phyloP scores from a whole-genome alignment of 1,284 basidiomycete genomes.

The Ceratobasidium sp. region DNA sequence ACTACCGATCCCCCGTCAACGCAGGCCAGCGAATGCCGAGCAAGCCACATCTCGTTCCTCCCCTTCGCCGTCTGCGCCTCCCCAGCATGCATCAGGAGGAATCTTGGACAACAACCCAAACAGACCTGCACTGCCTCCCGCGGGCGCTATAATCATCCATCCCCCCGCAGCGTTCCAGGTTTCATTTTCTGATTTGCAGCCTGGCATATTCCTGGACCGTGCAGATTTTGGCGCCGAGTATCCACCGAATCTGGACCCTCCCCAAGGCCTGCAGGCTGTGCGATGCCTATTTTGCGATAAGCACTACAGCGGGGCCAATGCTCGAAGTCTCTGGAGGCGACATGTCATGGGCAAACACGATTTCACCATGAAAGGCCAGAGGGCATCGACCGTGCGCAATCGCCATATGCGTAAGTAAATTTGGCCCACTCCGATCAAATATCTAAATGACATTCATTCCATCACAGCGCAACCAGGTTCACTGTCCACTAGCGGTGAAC shows the following conservation, averaged over 20 bases:
- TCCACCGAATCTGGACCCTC: slow-evolving; percentile 45
- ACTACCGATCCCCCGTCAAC: slow-evolving; percentile 29
- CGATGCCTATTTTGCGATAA: slow-evolving; percentile 46
- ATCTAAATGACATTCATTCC: not conserved
- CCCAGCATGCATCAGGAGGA: slow-evolving; percentile 10
- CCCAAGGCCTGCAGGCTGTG: slow-evolving; percentile 42
- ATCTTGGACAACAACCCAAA: slow-evolving; percentile 16
- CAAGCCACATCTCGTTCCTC: slow-evolving; percentile 31
- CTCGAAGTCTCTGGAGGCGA: slow-evolving; percentile 46
- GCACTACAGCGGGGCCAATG: slow-evolving; percentile 45
- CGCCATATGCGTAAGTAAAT: slow-evolving; percentile 15
- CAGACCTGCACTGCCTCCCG: slow-evolving; percentile 34
- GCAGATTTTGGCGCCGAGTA: slow-evolving; percentile 45
- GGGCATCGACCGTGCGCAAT: slow-evolving; percentile 24
- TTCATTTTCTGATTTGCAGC: slow-evolving; percentile 43
- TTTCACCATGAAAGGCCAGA: slow-evolving; percentile 42
- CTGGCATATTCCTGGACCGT: slow-evolving; percentile 43
- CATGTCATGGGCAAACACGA: slow-evolving; percentile 46
- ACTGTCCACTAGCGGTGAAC: slow-evolving; percentile 7
- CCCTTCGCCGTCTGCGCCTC: slow-evolving; percentile 26
- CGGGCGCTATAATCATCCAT: slow-evolving; percentile 39
- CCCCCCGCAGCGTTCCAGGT: slow-evolving; percentile 36
- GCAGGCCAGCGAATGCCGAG: slow-evolving; percentile 34
- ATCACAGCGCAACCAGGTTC: slow-evolving; percentile 20
- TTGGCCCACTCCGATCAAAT: not conserved